Base-by-base conservation (phyloP, 192 early-diverging fungal species). In the Mortierella antarctica region DNA sequence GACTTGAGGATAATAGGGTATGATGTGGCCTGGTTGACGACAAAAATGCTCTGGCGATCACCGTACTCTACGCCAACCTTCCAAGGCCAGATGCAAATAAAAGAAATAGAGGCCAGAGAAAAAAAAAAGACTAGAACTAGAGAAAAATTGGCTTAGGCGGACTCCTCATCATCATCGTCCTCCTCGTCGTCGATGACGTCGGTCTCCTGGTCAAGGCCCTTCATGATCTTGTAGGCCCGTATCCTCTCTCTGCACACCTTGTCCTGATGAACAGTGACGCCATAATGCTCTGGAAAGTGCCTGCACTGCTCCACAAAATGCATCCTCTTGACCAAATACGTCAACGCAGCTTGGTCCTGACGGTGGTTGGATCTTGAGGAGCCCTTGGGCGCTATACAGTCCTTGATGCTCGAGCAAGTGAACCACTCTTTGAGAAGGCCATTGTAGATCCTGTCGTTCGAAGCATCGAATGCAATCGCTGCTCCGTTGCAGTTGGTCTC, bases 291-390 rank as follows among this genome's bases (percentile, higher is more conserved):
- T 39, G 87, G 82, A 21, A 71, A 82, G 46, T 84, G 70, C n/a
- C 67, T 60, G 52, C 87, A 88, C 23, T 59, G 67, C 45, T 86
- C 77, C 23, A 82, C 73, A 51, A 69, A 77, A 14, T 73, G 64
- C 67, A 86, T 41, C 49, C 59, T 69, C 64, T 79, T 79, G 64
- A 71, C 86, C 13, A 89, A 52, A 65, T 82, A 86, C 9, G 88
- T 87, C 48, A 89, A 55, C 8, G 73, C 86, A 7, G 88, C 84
- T 56, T 89, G 88, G 44, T 89, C 88, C 73, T 89, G 88, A 11
- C 88, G 77, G 70, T 89, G 88, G 54, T 89, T 89, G 20, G 60
- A 49, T 13, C 88, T 62, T 46, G 67, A 78, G 13, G 86, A 87
- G 6, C 88, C 88, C 49, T 53, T 50, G n/a, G 88, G 88, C 2